Evolutionary conservation across 768 basidiomycete species (phyloP).

Genomic region (Suillus alpinus): DNA sequence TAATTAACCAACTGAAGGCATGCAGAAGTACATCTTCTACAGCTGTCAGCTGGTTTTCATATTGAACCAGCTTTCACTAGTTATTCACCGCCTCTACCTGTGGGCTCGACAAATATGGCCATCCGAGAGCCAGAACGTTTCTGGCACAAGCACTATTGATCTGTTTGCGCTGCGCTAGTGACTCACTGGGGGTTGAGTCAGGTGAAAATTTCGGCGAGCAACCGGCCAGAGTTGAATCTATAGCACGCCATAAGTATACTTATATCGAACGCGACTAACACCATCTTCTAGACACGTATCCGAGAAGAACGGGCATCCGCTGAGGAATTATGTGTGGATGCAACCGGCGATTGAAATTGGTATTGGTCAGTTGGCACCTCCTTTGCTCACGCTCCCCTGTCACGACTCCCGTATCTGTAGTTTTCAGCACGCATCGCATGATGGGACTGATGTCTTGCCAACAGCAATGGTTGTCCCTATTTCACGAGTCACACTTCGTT

Average conservation of each 20-base stretch:
- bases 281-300: background rate
- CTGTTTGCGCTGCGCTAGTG: background rate
- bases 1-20: no score
- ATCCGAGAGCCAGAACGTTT: background rate
- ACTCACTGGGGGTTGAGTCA: background rate
- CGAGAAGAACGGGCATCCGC: background rate
- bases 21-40: no score
- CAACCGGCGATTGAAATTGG: no score
- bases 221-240: background rate
- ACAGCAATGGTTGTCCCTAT: background rate
- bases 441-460: background rate
- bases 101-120: background rate
- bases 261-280: background rate
- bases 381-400: no score
- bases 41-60: background rate
- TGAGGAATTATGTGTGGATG: no score
- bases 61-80: background rate
- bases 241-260: background rate
- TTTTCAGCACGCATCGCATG: background rate
- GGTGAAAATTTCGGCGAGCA: background rate
- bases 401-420: background rate
- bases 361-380: no score
- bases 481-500: background rate
- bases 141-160: background rate
- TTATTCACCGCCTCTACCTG: background rate